A percentile compares a stretch with the other conserved stretches of the same genome.
phyloP scores from a whole-genome alignment of 2,329 filamentous ascomycete genomes.

The Xylaria sp. region DNA sequence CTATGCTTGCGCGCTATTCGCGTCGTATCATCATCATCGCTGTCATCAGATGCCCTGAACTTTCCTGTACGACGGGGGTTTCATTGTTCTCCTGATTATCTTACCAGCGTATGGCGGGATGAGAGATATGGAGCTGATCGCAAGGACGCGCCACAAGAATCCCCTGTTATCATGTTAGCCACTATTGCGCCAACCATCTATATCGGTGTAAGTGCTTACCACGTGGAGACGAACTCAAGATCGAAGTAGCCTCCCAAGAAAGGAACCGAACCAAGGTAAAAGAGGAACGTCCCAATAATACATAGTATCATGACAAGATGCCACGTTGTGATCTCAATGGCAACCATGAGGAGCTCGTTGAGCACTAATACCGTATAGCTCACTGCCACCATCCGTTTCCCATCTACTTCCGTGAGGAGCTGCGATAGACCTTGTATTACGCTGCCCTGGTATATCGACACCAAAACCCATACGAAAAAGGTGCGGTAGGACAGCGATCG shows the following conservation, averaged over 20 bases:
- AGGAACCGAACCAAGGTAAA: slow-evolving; percentile 86
- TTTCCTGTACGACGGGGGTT: slow-evolving; percentile 94
- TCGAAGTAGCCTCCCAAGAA: slow-evolving; percentile 94
- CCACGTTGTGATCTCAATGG: slow-evolving; percentile 96
- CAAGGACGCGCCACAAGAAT: slow-evolving; percentile 88
- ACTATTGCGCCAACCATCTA: not conserved
- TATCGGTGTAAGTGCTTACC: slow-evolving; percentile 56
- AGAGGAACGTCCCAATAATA: slow-evolving; percentile 81
- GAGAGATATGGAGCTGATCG: slow-evolving; percentile 81
- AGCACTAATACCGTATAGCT: slow-evolving; percentile 91
- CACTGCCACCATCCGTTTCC: slow-evolving; percentile 83
- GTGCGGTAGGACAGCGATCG: slow-evolving; percentile 89
- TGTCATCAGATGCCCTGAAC: slow-evolving; percentile 73
- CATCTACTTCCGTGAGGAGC: slow-evolving; percentile 81
- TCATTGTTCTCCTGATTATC: slow-evolving; percentile 83
- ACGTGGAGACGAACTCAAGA: slow-evolving; percentile 77
- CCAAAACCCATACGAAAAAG: slow-evolving; percentile 96
- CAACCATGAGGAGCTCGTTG: slow-evolving; percentile 97
- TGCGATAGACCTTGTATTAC: slow-evolving; percentile 96
- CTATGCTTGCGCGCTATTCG: slow-evolving; percentile 21
- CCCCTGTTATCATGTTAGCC: slow-evolving; percentile 60
- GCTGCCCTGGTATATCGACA: slow-evolving; percentile 93
- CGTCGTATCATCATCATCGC: slow-evolving; percentile 22
- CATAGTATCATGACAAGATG: slow-evolving; percentile 89
- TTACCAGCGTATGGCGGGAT: slow-evolving; percentile 90